Conservation (phyloP, 1,139 yeast genomes). For the Lodderomyces pseudojiufengensis region DNA sequence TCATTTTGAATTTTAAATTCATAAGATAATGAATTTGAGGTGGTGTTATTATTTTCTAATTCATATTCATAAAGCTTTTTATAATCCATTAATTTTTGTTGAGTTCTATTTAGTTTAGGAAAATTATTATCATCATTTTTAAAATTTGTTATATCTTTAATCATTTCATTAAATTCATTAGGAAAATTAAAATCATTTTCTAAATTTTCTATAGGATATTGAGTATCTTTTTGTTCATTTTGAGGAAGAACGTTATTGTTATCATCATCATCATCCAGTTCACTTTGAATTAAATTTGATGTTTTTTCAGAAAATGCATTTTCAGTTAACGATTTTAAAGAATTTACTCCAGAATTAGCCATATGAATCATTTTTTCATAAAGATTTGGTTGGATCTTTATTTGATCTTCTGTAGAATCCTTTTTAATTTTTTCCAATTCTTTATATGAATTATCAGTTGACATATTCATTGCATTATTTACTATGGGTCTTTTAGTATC, state of each 20-base stretch:
- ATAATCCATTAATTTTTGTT: conserved; percentile 35
- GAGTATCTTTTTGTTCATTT: conserved; percentile 9
- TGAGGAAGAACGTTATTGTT: conserved; percentile 10
- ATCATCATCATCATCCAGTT: conserved; percentile 27
- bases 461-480: conserved; percentile 4
- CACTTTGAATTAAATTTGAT: conserved; percentile 19
- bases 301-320: neutral
- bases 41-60: neutral
- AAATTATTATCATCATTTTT: conserved; percentile 28
- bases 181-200: conserved; percentile 4
- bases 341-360: conserved; percentile 19
- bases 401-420: neutral
- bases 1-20: conserved; percentile 37
- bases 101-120: conserved; percentile 26
- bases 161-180: conserved; percentile 16
- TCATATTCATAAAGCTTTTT: conserved; percentile 27
- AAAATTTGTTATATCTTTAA: conserved; percentile 34
- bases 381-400: conserved; percentile 5
- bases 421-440: conserved; percentile 12
- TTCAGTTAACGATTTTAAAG: conserved; percentile 15
- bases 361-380: conserved; percentile 15
- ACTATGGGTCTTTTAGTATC: conserved; percentile 23
- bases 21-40: conserved; percentile 10
- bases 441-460: conserved; percentile 23
- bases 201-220: conserved; percentile 12